Conservation (phyloP, 1,139 yeast species). For the Yamadazyma sp. region DNA sequence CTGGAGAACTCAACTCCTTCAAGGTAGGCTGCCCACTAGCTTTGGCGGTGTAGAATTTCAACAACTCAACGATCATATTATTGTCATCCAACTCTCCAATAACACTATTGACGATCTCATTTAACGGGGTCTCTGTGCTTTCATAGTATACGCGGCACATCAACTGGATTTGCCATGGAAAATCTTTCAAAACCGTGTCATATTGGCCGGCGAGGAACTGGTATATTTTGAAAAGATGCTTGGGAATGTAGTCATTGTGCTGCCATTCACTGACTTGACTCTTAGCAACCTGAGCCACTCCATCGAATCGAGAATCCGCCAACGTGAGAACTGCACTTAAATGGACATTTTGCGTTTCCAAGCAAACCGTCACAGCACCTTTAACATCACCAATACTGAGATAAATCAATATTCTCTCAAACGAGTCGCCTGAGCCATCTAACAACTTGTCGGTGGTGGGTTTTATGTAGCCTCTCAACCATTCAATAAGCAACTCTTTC, state of each 20-base stretch:
- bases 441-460: slow-evolving; percentile 18
- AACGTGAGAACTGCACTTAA: slow-evolving; percentile 69
- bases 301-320: slow-evolving; percentile 65
- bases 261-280: slow-evolving; percentile 70
- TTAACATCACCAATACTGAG: slow-evolving; percentile 59
- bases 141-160: slow-evolving; percentile 66
- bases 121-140: slow-evolving; percentile 14
- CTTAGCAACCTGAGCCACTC: slow-evolving; percentile 54
- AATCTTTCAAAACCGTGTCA: slow-evolving; percentile 38
- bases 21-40: not conserved
- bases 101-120: not conserved
- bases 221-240: slow-evolving; percentile 55
- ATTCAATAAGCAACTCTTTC: slow-evolving; percentile 43
- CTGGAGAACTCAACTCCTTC: slow-evolving; percentile 10
- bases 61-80: slow-evolving; percentile 21
- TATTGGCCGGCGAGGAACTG: slow-evolving; percentile 63
- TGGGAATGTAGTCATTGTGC: slow-evolving; percentile 49
- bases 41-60: slow-evolving; percentile 19
- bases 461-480: slow-evolving; percentile 32
- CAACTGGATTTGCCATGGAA: slow-evolving; percentile 62
- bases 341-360: slow-evolving; percentile 60
- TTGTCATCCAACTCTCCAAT: slow-evolving; percentile 30
- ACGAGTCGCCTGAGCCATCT: slow-evolving; percentile 22
- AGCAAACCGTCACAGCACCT: slow-evolving; percentile 62
- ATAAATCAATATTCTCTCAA: slow-evolving; percentile 52